Evolutionary conservation across 2,329 filamentous ascomycete species (phyloP).

Genomic region (Neophaeococcomyces aloes): DNA sequence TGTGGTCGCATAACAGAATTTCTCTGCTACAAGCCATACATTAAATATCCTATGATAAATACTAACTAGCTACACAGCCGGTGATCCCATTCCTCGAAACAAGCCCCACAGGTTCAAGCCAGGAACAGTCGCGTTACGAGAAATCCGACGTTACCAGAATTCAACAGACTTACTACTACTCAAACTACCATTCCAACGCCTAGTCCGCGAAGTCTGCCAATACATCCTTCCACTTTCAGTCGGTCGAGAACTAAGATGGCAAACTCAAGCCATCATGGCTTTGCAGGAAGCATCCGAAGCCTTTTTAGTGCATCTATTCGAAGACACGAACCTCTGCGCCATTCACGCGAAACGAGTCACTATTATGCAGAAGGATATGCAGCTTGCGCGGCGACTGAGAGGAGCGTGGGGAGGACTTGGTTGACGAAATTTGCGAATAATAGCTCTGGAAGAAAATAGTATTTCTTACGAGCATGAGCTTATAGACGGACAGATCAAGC

Average conservation of each 20-base stretch:
- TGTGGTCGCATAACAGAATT: no score
- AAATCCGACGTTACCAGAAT: constrained; percentile 85
- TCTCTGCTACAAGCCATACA: no score
- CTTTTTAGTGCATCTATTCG: constrained; percentile 91
- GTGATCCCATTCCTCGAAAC: constrained; percentile 58
- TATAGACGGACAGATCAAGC: no score
- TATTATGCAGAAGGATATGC: constrained; percentile 97
- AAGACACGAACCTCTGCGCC: constrained; percentile 90
- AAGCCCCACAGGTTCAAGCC: constrained; percentile 56
- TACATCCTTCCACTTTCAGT: constrained; percentile 46
- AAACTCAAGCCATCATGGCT: constrained; percentile 86
- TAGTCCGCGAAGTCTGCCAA: constrained; percentile 45
- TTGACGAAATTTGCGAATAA: constrained; percentile 28
- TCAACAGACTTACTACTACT: constrained; percentile 75
- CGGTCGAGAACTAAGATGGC: constrained; percentile 74
- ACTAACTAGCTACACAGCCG: constrained; percentile 41
- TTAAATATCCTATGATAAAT: no score
- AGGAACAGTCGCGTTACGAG: constrained; percentile 76
- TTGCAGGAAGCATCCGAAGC: constrained; percentile 94
- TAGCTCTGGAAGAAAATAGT: no score
- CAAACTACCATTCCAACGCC: constrained; percentile 41
- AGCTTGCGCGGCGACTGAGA: constrained; percentile 71
- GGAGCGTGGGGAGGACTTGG: constrained; percentile 65
- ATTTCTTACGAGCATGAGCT: no score
- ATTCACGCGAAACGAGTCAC: constrained; percentile 95